Evolutionary conservation across 306 rosid genomes (phyloP), one percentile per base, ranked within the genome.

Genomic region (Sophora flavescens): DNA sequence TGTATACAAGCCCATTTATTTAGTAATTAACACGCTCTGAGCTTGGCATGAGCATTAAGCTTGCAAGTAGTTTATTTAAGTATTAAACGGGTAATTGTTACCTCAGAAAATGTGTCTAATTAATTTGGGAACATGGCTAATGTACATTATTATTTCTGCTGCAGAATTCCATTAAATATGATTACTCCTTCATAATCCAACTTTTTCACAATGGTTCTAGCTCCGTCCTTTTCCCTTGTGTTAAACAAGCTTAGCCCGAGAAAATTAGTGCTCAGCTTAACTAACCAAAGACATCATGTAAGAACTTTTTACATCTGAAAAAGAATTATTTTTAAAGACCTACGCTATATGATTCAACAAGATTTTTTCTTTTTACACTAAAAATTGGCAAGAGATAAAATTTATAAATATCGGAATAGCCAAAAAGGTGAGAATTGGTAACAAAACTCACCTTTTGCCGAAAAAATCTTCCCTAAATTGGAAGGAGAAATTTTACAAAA

Each of bases 51-150:
- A 22, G 33, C 60, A 28, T 58, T 59, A 60, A 47, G 63, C 53
- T 35, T 69, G 33, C 35, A 61, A 70, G 71, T 36, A 70, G 48
- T 52, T 44, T 35, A 72, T 30, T 56, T 45, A 80, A 56, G 62
- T 50, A 71, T 79, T 64, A 63, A 44, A 42, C 11, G 41, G 12
- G 48, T 14, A 11, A 53, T 12, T 52, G 48, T 16, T 22, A 70
- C 33, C 38, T 73, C 71, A 48, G 56, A 70, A 51, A 60, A 62
- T 53, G 8, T 16, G 50, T 33, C 48, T 61, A 15, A 70, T 39
- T 26, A 61, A 51, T 39, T 62, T 38, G 32, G 53, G 35, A 70
- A 30, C 45, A 41, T 70, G 65, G 58, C 52, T 70, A 35, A 61
- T 4, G 15, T 39, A 39, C 65, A 48, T 79, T 50, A 78, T 52